These are phyloP conservation scores for Williopsis jadinii DNA, from an alignment of 1,139 yeast species.

Conservation along the genomic window DNA sequence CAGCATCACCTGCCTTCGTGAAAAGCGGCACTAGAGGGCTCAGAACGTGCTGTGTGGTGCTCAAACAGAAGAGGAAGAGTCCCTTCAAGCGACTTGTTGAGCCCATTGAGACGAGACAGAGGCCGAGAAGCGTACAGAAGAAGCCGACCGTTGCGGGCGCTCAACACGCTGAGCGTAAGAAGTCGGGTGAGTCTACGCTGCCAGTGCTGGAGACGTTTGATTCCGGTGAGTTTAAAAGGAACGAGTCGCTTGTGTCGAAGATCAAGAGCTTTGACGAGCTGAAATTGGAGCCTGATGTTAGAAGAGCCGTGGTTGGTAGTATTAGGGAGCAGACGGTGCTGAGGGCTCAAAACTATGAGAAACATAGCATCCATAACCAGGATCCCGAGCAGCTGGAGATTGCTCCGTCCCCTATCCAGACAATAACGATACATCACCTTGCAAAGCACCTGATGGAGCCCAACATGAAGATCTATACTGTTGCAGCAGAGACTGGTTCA, in stretches of 20 bases:
- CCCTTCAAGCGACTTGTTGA: constrained; percentile 16
- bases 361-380: constrained; percentile 3
- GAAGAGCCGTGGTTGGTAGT: constrained; percentile 56
- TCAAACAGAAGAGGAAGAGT: constrained; percentile 4
- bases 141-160: neutral
- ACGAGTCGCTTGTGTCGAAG: constrained; percentile 35
- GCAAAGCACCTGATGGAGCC: constrained; percentile 28
- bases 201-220: constrained; percentile 28
- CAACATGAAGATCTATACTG: constrained; percentile 56
- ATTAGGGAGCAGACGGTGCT: constrained; percentile 37
- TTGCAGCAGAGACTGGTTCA: constrained; percentile 97
- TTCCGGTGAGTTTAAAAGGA: constrained; percentile 24
- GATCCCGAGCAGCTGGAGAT: constrained; percentile 13
- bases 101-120: constrained; percentile 8
- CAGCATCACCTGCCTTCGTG: too few relatives aligned
- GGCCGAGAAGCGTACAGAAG: neutral
- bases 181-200: constrained; percentile 14
- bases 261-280: constrained; percentile 59
- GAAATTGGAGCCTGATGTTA: constrained; percentile 58
- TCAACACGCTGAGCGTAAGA: constrained; percentile 1
- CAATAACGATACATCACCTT: constrained; percentile 47
- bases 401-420: constrained; percentile 59
- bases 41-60: neutral
- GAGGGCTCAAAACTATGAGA: constrained; percentile 18
- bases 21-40: neutral